These are phyloP conservation scores for Helenozyma baotianmanensis DNA, from an alignment of 805 yeast species.

Conservation along the genomic window DNA sequence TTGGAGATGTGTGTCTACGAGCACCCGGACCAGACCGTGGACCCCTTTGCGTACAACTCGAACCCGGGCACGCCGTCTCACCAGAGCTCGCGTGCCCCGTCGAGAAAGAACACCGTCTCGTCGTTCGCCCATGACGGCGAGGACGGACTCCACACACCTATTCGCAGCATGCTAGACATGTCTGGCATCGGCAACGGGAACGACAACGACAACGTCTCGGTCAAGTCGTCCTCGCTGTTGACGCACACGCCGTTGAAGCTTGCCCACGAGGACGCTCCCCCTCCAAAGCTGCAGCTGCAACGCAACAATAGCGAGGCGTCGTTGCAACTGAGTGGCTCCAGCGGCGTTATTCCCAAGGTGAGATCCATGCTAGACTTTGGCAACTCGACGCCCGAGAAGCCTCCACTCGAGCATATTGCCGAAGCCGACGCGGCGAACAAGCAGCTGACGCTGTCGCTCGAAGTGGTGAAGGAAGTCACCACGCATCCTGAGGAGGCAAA, in stretches of 20 bases:
- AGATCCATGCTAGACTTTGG: constrained; percentile 30
- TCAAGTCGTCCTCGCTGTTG: constrained; percentile 24
- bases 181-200: constrained; percentile 6
- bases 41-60: constrained; percentile 25
- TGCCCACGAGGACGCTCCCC: constrained; percentile 10
- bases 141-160: constrained; percentile 22
- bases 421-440: constrained; percentile 5
- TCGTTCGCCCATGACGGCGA: constrained; percentile 6
- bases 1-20: constrained; percentile 61
- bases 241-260: constrained; percentile 17
- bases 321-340: constrained; percentile 7
- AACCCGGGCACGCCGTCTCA: constrained; percentile 14
- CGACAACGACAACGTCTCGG: constrained; percentile 15
- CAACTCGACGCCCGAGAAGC: constrained; percentile 2
- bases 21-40: constrained; percentile 34
- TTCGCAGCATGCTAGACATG: constrained; percentile 39
- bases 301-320: constrained; percentile 11
- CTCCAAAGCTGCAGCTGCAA: neutral
- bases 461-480: constrained; percentile 8
- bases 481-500: constrained; percentile 1
- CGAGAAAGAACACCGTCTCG: constrained; percentile 27
- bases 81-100: constrained; percentile 24
- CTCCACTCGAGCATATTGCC: constrained; percentile 2
- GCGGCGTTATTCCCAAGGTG: constrained; percentile 13
- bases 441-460: constrained; percentile 5